Percentiles rank a stretch among this genome's conserved stretches.
Evolutionary conservation across 139 green algal genomes (phyloP).

Genomic region (Prasinococcaceae sp.): DNA sequence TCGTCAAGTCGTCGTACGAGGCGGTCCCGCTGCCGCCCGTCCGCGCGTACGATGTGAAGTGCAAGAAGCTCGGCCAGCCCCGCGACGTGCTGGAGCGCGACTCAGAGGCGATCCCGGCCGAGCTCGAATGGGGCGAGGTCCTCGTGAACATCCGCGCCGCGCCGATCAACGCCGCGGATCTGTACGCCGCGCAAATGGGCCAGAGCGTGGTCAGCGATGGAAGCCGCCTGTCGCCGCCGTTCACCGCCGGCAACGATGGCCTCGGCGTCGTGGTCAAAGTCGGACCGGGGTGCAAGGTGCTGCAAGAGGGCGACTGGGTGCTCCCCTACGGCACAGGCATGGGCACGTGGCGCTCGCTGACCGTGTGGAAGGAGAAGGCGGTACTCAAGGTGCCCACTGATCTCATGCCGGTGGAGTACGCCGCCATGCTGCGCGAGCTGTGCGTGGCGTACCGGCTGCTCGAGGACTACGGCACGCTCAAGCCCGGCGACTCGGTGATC

Average conservation of each 20-base stretch:
- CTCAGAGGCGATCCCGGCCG: constrained; percentile 31
- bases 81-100: constrained; percentile 28
- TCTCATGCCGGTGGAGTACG: constrained; percentile 20
- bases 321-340: constrained; percentile 39
- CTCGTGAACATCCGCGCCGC: constrained; percentile 37
- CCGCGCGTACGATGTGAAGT: constrained; percentile 31
- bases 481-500: constrained; percentile 71
- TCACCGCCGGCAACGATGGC: constrained; percentile 49
- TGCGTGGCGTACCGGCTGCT: constrained; percentile 70
- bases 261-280: constrained; percentile 58
- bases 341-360: constrained; percentile 56
- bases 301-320: constrained; percentile 66
- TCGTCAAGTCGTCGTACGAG: constrained; percentile 57
- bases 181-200: constrained; percentile 53
- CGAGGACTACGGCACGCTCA: constrained; percentile 50
- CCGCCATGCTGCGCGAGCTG: constrained; percentile 39
- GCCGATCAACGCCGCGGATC: constrained; percentile 55
- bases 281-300: constrained; percentile 58
- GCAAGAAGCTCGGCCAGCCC: constrained; percentile 16
- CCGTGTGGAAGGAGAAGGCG: constrained; percentile 49
- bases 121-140: constrained; percentile 71
- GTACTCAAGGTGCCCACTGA: constrained; percentile 38
- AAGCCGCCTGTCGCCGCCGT: constrained; percentile 26
- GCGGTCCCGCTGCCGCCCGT: constrained; percentile 43
- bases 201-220: constrained; percentile 32